These are phyloP conservation scores for Venturia effusa DNA, from an alignment of 2,329 filamentous ascomycete species.

Conservation along the genomic window DNA sequence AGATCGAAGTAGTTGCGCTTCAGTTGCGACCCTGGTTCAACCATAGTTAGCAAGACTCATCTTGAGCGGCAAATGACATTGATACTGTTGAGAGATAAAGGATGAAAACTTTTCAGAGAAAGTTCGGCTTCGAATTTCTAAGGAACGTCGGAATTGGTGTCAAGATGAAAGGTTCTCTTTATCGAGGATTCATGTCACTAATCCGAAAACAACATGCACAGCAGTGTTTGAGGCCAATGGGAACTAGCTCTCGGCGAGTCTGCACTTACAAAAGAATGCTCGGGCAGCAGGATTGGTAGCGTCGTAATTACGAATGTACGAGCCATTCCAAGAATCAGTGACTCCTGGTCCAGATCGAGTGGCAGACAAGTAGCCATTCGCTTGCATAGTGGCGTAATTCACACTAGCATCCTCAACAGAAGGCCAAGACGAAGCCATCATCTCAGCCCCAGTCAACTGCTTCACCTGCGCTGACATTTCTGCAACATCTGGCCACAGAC, in stretches of 20 bases:
- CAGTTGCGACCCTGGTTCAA: constrained; percentile 11
- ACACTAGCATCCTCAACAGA: constrained; percentile 20
- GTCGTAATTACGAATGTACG: constrained; percentile 23
- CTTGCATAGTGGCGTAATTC: constrained; percentile 21
- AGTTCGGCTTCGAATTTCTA: too few relatives aligned
- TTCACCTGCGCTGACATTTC: constrained; percentile 20
- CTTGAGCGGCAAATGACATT: background rate
- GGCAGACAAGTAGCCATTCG: constrained; percentile 18
- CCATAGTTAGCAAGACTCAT: background rate
- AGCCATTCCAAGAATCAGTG: constrained; percentile 22
- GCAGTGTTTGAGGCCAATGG: too few relatives aligned
- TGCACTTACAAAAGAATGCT: constrained; percentile 19
- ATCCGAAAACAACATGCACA: too few relatives aligned
- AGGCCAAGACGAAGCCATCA: constrained; percentile 24
- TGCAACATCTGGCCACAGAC: constrained; percentile 20
- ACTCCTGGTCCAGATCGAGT: constrained; percentile 20
- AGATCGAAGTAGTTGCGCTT: constrained; percentile 22
- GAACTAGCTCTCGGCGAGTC: too few relatives aligned
- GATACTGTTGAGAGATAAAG: background rate
- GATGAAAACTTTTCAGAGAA: too few relatives aligned
- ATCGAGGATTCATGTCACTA: too few relatives aligned
- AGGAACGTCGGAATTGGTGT: too few relatives aligned
- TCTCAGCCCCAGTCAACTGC: constrained; percentile 22
- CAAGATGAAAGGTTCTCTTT: too few relatives aligned
- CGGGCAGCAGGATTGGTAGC: constrained; percentile 22